A percentile compares a stretch with the other conserved stretches of the same genome.
These are phyloP conservation scores for Bocquillonia castaneifolia DNA, from an alignment of 441 rosid species.

Conservation along the genomic window DNA sequence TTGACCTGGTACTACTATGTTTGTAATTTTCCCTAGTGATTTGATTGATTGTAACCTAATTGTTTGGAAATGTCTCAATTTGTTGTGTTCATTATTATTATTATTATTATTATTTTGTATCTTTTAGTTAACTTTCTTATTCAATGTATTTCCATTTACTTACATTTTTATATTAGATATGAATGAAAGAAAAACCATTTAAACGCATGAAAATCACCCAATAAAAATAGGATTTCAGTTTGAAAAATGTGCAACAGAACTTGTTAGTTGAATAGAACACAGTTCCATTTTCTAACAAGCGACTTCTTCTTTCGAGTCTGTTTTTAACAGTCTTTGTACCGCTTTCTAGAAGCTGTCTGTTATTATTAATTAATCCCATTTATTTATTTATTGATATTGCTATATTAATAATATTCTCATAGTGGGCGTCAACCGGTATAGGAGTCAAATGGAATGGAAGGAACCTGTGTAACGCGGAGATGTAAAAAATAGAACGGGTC, in stretches of 20 bases:
- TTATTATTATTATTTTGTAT: not conserved
- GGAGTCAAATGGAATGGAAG: no score
- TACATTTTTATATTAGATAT: no score
- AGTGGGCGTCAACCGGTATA: not conserved
- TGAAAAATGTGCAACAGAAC: no score
- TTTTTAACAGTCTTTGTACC: not conserved
- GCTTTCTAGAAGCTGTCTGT: conserved; percentile 6
- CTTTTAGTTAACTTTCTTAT: no score
- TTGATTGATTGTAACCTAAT: conserved; percentile 20
- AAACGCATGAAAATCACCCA: no score
- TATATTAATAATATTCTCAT: not conserved
- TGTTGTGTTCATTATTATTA: conserved; percentile 5
- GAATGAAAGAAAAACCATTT: no score
- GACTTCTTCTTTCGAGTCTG: not conserved
- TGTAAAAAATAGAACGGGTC: conserved; percentile 1
- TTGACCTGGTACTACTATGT: not conserved
- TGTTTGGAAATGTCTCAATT: conserved; percentile 2
- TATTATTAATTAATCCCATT: no score
- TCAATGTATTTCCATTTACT: no score
- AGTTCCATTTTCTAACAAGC: not conserved
- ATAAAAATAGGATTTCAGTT: no score
- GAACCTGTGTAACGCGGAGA: no score
- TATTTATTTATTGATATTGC: not conserved
- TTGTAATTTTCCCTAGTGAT: conserved; percentile 12
- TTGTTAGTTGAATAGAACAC: no score